A percentile compares a stretch with the other conserved stretches of the same genome.
Conservation (phyloP, 2,329 filamentous ascomycete genomes). For the Alternaria hordeiaustralica region DNA sequence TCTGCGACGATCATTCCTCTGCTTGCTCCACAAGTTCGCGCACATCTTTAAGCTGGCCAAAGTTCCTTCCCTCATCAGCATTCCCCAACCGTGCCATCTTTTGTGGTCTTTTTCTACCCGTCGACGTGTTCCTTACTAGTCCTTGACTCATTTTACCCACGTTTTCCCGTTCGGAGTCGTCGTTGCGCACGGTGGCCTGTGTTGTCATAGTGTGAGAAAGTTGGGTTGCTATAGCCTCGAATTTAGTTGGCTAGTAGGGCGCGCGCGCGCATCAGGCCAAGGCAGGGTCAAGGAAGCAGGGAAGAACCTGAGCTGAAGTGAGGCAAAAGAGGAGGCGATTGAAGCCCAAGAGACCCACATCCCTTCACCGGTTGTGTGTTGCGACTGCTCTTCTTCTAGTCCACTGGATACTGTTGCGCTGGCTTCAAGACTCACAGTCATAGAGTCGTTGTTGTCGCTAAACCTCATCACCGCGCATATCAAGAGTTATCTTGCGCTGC, state of each 20-base stretch:
- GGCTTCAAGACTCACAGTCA: conserved; percentile 1
- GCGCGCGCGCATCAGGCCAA: not conserved
- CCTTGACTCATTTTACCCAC: not conserved
- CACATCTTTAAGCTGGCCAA: conserved; percentile 16
- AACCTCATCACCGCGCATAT: not conserved
- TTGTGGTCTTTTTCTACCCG: not conserved
- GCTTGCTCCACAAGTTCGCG: conserved; percentile 38
- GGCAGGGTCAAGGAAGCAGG: not conserved
- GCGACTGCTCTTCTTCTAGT: not conserved
- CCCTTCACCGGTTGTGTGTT: conserved; percentile 10
- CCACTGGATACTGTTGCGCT: not conserved
- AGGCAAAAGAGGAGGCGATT: conserved; percentile 8
- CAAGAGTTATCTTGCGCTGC: conserved; percentile 4
- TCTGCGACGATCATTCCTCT: conserved; percentile 17
- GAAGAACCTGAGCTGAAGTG: not conserved
- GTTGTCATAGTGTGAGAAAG: not conserved
- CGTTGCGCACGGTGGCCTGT: not conserved
- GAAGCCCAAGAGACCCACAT: conserved; percentile 27
- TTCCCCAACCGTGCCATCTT: conserved; percentile 27
- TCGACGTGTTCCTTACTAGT: conserved; percentile 4
- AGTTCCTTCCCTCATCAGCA: conserved; percentile 3
- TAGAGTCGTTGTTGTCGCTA: not conserved
- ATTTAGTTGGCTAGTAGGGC: not conserved
- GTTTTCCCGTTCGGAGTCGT: not conserved
- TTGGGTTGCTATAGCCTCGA: not conserved